Percentiles rank a stretch among this genome's conserved stretches.
These are phyloP conservation scores for Abrus precatorius DNA, from an alignment of 306 rosid genomes.

Conservation along the genomic window DNA sequence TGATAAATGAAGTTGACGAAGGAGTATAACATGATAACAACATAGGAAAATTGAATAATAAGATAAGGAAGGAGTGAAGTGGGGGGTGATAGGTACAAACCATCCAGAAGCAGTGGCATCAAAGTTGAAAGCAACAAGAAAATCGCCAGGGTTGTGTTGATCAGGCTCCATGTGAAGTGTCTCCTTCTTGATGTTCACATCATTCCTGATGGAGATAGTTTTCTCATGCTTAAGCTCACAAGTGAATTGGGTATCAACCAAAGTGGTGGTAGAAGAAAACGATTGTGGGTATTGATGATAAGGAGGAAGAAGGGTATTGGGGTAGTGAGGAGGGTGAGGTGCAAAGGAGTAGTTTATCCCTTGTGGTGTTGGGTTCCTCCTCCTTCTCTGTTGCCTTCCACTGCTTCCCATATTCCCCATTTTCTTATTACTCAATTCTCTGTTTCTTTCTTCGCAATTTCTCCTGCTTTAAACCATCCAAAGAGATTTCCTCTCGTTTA, in stretches of 20 bases:
- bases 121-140: conserved; percentile 14
- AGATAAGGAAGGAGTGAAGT: no score
- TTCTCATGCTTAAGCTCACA: not conserved
- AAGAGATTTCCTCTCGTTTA: no score
- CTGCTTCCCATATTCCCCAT: conserved; percentile 13
- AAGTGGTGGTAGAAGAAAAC: not conserved
- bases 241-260: no score
- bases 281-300: not conserved
- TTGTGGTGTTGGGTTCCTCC: not conserved
- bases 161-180: conserved; percentile 4
- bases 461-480: no score
- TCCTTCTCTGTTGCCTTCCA: not conserved
- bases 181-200: not conserved
- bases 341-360: not conserved
- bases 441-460: not conserved
- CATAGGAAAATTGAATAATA: no score
- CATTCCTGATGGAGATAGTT: conserved; percentile 9
- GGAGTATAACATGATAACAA: no score
- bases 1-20: no score
- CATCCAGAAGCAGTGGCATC: conserved; percentile 22
- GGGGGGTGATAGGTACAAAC: not conserved
- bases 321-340: not conserved
- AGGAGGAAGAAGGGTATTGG: conserved; percentile 15
- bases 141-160: not conserved
- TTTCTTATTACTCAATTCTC: not conserved